Percentiles rank a stretch among this genome's conserved stretches.
Conservation (phyloP, 2,329 filamentous ascomycete genomes). For the Colletotrichum australisinense region DNA sequence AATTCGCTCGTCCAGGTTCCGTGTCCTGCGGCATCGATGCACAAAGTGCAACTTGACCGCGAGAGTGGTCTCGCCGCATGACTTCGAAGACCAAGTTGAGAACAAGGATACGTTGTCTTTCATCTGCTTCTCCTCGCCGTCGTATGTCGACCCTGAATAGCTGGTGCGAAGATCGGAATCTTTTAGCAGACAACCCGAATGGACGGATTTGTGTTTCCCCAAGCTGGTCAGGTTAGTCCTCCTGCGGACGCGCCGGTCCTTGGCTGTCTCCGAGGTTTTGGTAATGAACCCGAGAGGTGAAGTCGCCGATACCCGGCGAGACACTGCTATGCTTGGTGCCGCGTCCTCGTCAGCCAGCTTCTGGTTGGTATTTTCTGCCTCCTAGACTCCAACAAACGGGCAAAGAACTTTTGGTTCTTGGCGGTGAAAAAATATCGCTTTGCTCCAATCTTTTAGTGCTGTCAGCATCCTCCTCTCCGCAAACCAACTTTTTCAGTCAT, state of each 20-base stretch:
- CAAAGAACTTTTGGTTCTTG: background rate
- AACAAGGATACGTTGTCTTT: slow-evolving; percentile 3
- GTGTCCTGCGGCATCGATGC: background rate
- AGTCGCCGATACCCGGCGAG: background rate
- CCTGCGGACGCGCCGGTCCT: slow-evolving; percentile 6
- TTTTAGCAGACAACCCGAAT: background rate
- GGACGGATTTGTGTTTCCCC: background rate
- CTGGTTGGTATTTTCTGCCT: background rate
- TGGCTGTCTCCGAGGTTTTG: slow-evolving; percentile 16
- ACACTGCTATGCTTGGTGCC: background rate
- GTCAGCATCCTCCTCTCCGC: slow-evolving; percentile 28
- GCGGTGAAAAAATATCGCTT: background rate
- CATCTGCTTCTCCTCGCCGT: background rate
- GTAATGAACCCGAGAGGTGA: background rate
- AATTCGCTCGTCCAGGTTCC: background rate
- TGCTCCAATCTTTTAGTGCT: slow-evolving; percentile 4
- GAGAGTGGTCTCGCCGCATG: background rate
- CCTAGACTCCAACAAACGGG: no score
- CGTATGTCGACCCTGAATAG: background rate
- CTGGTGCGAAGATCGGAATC: background rate
- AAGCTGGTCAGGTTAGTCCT: background rate
- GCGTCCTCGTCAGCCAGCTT: background rate
- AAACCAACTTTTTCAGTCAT: background rate
- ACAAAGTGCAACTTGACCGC: background rate
- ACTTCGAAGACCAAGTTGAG: background rate